A percentile compares a stretch with the other conserved stretches of the same genome.
Conservation (phyloP, 2,329 filamentous ascomycete species). For the Helminthosporium solani region DNA sequence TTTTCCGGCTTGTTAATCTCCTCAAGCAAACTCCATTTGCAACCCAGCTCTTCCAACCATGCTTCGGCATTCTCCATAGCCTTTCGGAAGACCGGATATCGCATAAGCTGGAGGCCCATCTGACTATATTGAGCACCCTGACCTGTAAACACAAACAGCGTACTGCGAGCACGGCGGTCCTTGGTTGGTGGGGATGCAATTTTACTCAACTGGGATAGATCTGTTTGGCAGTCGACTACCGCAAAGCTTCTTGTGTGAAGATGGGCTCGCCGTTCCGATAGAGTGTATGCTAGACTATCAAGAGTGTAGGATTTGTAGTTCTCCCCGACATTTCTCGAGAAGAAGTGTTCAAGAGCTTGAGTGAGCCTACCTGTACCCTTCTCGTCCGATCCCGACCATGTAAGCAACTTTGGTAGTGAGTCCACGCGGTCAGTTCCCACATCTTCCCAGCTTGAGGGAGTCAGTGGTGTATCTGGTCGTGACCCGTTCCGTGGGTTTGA, state of each 20-base stretch:
- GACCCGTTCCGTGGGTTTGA: neutral
- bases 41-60: conserved; percentile 6
- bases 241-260: neutral
- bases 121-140: conserved; percentile 45
- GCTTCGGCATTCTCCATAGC: conserved; percentile 2
- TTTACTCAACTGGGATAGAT: neutral
- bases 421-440: neutral
- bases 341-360: neutral
- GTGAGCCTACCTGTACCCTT: neutral
- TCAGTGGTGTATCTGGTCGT: neutral
- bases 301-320: neutral
- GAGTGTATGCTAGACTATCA: conserved; percentile 2
- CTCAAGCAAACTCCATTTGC: conserved; percentile 4
- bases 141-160: conserved; percentile 41
- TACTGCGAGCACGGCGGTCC: neutral
- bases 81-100: conserved; percentile 7
- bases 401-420: conserved; percentile 3
- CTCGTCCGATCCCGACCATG: conserved; percentile 3
- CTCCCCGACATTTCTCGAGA: neutral
- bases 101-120: conserved; percentile 42
- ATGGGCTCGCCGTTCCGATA: conserved; percentile 2
- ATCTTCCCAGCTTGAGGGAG: neutral
- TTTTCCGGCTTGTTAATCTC: neutral
- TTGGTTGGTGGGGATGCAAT: neutral
- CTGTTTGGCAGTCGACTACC: neutral